Conservation (phyloP, 1,139 yeast genomes). For the Suhomyces bolitotheri region DNA sequence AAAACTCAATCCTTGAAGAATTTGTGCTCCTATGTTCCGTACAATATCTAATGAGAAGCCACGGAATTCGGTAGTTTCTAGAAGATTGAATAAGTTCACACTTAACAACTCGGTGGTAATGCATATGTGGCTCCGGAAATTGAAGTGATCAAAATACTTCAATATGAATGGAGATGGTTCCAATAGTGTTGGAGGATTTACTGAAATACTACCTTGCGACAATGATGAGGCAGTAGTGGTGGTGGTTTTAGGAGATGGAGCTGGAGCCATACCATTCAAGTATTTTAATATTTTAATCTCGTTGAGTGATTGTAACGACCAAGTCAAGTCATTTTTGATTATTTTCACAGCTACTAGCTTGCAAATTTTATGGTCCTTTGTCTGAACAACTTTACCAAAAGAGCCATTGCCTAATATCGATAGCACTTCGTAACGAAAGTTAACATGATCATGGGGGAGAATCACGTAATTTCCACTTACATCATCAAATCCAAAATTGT, state of each 20-base stretch:
- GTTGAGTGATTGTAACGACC: constrained; percentile 76
- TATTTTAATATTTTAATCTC: constrained; percentile 70
- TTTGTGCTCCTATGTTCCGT: constrained; percentile 51
- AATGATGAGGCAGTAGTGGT: not conserved
- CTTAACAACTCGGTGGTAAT: constrained; percentile 75
- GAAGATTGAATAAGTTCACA: constrained; percentile 63
- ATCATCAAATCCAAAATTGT: constrained; percentile 77
- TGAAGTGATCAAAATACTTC: constrained; percentile 67
- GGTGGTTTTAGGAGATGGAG: not conserved
- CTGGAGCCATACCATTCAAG: constrained; percentile 25
- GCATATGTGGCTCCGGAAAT: constrained; percentile 81
- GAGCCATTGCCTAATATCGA: constrained; percentile 73
- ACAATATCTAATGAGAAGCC: constrained; percentile 62
- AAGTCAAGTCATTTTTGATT: constrained; percentile 69
- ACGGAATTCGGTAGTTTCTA: constrained; percentile 58
- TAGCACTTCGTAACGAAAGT: constrained; percentile 68
- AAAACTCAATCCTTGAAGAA: constrained; percentile 59
- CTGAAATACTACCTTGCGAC: not conserved
- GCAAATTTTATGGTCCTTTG: constrained; percentile 62
- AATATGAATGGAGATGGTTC: constrained; percentile 42
- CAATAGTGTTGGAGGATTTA: not conserved
- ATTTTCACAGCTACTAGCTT: constrained; percentile 70
- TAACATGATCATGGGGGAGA: constrained; percentile 67
- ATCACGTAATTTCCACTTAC: constrained; percentile 61
- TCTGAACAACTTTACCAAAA: constrained; percentile 76